Conservation (phyloP, 83 land plant genomes). For the Thuja plicata region DNA sequence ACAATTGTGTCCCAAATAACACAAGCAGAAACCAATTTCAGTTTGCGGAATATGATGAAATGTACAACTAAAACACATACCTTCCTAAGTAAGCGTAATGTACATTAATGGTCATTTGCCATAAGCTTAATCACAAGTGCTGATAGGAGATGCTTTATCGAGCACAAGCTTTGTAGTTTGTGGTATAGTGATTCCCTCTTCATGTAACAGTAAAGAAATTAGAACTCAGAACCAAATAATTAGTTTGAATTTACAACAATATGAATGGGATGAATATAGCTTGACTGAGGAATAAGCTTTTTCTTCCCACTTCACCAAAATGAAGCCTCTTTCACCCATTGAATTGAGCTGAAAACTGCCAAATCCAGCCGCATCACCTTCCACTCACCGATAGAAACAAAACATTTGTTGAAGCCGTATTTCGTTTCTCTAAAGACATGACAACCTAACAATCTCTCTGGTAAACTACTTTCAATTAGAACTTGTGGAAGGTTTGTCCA, state of each 20-base stretch:
- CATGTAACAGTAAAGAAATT: background rate
- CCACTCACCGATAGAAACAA: background rate
- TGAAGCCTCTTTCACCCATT: background rate
- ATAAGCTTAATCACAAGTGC: background rate
- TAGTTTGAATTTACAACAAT: background rate
- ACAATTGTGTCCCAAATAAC: background rate
- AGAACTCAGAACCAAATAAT: no score
- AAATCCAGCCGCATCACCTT: background rate
- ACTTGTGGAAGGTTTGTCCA: background rate
- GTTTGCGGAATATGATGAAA: no score
- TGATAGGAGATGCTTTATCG: background rate
- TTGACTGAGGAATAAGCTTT: background rate
- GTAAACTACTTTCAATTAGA: background rate
- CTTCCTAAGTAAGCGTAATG: background rate
- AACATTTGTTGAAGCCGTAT: background rate
- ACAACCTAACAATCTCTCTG: conserved; percentile 1
- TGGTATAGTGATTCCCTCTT: background rate
- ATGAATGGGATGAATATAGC: background rate
- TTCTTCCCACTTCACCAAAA: background rate
- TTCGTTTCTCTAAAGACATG: background rate
- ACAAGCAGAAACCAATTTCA: background rate
- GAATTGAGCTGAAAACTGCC: background rate
- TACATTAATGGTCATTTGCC: background rate
- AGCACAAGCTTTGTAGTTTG: background rate
- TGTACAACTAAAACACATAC: background rate